Conservation (phyloP, 2,329 filamentous ascomycete species). For the Echinosphaeria canescens region DNA sequence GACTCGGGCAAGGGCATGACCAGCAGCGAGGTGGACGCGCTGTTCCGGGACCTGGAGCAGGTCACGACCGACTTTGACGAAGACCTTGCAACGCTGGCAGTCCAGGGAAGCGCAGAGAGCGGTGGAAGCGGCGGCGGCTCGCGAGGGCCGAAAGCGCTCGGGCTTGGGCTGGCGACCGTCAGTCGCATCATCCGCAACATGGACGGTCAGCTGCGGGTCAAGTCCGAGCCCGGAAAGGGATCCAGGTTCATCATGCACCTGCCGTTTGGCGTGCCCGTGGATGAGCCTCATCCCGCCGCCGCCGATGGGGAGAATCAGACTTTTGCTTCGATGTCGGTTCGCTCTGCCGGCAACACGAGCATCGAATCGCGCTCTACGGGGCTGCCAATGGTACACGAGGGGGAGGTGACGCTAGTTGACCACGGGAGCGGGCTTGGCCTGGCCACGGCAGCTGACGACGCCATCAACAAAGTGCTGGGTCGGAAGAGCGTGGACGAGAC, state of each 20-base stretch:
- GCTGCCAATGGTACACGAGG: conserved; percentile 11
- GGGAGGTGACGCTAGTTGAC: conserved; percentile 42
- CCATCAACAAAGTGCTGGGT: too few relatives aligned
- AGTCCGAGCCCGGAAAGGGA: conserved; percentile 64
- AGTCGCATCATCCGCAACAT: conserved; percentile 73
- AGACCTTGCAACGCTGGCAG: conserved; percentile 2
- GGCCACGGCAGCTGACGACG: conserved; percentile 6
- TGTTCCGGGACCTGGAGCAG: conserved; percentile 37
- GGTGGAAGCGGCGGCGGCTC: conserved; percentile 10
- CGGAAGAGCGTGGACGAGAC: conserved; percentile 15
- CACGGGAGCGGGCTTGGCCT: conserved; percentile 11
- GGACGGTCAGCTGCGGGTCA: conserved; percentile 69
- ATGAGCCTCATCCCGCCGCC: conserved; percentile 14
- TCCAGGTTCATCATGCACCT: conserved; percentile 67
- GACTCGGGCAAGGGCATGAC: conserved; percentile 38
- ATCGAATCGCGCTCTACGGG: conserved; percentile 11
- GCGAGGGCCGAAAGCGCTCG: conserved; percentile 28
- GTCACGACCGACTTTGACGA: conserved; percentile 22
- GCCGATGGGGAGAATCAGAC: conserved; percentile 7
- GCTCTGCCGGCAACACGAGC: conserved; percentile 5
- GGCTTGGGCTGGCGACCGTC: conserved; percentile 74
- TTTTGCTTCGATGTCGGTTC: too few relatives aligned
- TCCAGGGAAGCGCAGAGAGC: too few relatives aligned
- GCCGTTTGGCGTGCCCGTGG: conserved; percentile 43
- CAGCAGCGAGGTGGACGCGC: conserved; percentile 23